These are phyloP conservation scores for Tuber calosporum DNA, from an alignment of 495 filamentous ascomycete genomes.

Conservation along the genomic window DNA sequence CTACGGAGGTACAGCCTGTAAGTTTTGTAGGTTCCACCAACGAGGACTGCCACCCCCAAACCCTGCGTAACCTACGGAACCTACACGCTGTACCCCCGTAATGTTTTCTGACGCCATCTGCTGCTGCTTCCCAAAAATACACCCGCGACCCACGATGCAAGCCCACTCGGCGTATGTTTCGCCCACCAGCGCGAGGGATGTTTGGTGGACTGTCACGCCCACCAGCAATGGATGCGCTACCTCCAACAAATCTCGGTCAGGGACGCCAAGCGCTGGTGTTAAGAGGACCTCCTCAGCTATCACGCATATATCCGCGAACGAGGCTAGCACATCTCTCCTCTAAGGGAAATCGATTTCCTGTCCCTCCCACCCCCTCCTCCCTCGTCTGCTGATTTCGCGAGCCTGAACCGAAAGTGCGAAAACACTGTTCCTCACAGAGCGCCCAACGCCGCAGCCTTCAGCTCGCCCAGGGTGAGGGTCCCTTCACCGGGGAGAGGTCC, in stretches of 20 bases:
- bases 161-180: conserved; percentile 69
- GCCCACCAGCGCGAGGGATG: conserved; percentile 73
- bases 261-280: conserved; percentile 69
- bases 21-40: no score
- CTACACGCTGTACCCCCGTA: no score
- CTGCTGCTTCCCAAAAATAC: conserved; percentile 77
- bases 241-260: conserved; percentile 53
- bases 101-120: conserved; percentile 95
- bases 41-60: no score
- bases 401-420: conserved; percentile 46
- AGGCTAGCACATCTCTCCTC: conserved; percentile 77
- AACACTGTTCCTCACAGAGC: conserved; percentile 66
- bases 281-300: conserved; percentile 73
- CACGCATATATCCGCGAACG: conserved; percentile 83
- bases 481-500: conserved; percentile 90
- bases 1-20: no score
- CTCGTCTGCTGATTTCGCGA: conserved; percentile 6
- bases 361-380: conserved; percentile 44
- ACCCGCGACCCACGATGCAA: conserved; percentile 68
- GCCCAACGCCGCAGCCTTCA: conserved; percentile 82
- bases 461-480: conserved; percentile 80
- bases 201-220: conserved; percentile 76
- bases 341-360: conserved; percentile 78
- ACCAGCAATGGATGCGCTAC: conserved; percentile 68
- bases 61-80: no score